Conservation (phyloP, 1,284 basidiomycete genomes). For the Coniferiporia weirii region DNA sequence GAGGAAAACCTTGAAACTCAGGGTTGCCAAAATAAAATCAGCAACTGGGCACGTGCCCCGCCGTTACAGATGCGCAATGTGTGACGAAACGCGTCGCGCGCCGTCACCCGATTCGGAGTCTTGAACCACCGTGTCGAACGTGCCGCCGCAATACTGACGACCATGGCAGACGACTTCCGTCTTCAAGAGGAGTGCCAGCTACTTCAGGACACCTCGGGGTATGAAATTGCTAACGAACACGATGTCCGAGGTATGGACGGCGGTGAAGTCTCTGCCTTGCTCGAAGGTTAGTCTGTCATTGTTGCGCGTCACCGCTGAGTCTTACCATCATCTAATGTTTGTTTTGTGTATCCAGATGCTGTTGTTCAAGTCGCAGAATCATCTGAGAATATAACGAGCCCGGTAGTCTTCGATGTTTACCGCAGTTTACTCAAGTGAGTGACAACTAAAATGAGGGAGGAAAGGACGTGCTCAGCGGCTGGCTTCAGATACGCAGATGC, state of each 20-base stretch:
- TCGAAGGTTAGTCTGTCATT: slow-evolving; percentile 42
- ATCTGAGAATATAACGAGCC: slow-evolving; percentile 62
- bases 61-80: background rate
- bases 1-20: too few relatives aligned
- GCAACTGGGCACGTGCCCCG: too few relatives aligned
- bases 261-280: slow-evolving; percentile 34
- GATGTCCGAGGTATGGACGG: slow-evolving; percentile 48
- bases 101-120: background rate
- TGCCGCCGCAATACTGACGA: background rate
- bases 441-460: background rate
- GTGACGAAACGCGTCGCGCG: background rate
- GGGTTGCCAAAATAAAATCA: too few relatives aligned
- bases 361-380: slow-evolving; percentile 72
- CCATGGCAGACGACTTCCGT: slow-evolving; percentile 43
- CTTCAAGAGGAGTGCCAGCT: slow-evolving; percentile 71
- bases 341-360: slow-evolving; percentile 42
- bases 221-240: slow-evolving; percentile 60
- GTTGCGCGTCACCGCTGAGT: background rate
- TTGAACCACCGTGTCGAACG: too few relatives aligned
- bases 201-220: slow-evolving; percentile 52
- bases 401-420: slow-evolving; percentile 72
- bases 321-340: background rate
- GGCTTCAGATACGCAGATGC: slow-evolving; percentile 41
- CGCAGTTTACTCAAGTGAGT: slow-evolving; percentile 65
- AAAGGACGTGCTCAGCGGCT: background rate